These are phyloP conservation scores for Aotearoamyces nothofagi DNA, from an alignment of 2,329 filamentous ascomycete species.

Conservation along the genomic window DNA sequence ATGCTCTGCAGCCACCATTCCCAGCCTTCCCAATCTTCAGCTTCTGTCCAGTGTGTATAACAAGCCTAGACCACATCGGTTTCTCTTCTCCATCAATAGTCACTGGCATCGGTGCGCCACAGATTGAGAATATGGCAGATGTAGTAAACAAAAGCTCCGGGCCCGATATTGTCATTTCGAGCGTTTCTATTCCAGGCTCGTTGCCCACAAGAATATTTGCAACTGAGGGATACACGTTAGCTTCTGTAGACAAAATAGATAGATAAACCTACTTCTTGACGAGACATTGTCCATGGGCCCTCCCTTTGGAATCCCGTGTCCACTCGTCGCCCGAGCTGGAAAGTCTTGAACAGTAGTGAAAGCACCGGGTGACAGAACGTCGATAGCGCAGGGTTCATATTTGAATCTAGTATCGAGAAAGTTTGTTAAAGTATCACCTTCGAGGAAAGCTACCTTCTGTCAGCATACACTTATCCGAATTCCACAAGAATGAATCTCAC, in stretches of 20 bases:
- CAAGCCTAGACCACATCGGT: conserved; percentile 39
- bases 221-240: conserved; percentile 26
- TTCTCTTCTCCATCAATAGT: conserved; percentile 31
- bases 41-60: conserved; percentile 31
- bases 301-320: conserved; percentile 24
- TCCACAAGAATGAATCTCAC: conserved; percentile 23
- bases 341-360: conserved; percentile 26
- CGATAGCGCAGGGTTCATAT: conserved; percentile 17
- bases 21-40: conserved; percentile 38
- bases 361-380: conserved; percentile 22
- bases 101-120: conserved; percentile 36
- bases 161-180: conserved; percentile 45
- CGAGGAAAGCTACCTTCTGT: conserved; percentile 2
- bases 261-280: conserved; percentile 4
- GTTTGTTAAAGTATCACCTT: conserved; percentile 23
- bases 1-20: conserved; percentile 36
- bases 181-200: conserved; percentile 28
- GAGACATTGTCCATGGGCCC: conserved; percentile 24
- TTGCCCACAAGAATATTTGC: conserved; percentile 48
- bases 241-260: neutral
- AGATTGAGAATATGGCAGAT: conserved; percentile 37
- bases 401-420: conserved; percentile 19
- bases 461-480: conserved; percentile 10
- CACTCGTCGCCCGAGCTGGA: conserved; percentile 23
- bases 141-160: conserved; percentile 40